phyloP scores from a whole-genome alignment of 2,329 filamentous ascomycete genomes.

The Alternaria arborescens region DNA sequence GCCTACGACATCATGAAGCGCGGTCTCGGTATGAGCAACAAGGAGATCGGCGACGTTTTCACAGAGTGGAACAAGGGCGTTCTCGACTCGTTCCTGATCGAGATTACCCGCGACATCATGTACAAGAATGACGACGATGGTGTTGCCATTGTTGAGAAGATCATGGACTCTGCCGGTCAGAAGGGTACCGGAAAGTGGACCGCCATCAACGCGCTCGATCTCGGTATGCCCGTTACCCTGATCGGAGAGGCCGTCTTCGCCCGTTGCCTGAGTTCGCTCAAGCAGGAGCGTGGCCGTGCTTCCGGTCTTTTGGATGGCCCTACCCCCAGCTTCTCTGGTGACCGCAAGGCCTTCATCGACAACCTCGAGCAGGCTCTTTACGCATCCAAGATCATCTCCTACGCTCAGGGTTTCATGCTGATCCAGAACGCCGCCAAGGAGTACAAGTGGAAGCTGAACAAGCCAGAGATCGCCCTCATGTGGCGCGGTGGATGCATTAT shows the following conservation, averaged over 20 bases:
- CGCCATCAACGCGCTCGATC: slow-evolving; percentile 97
- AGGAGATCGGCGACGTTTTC: slow-evolving; percentile 96
- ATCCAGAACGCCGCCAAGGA: slow-evolving; percentile 98
- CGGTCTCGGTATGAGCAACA: slow-evolving; percentile 84
- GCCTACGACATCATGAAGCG: slow-evolving; percentile 99
- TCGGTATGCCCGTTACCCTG: slow-evolving; percentile 97
- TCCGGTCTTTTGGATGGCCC: slow-evolving; percentile 81
- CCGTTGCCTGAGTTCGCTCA: slow-evolving; percentile 92
- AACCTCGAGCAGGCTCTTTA: slow-evolving; percentile 99
- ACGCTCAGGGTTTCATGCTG: slow-evolving; percentile 99
- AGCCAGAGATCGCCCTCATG: slow-evolving; percentile 99
- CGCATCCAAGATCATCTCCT: slow-evolving; percentile 99
- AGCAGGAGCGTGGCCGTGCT: slow-evolving; percentile 88
- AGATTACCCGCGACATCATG: slow-evolving; percentile 98
- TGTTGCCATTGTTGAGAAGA: slow-evolving; percentile 94
- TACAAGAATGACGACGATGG: slow-evolving; percentile 98
- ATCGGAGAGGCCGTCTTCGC: slow-evolving; percentile 97
- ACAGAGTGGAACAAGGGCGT: slow-evolving; percentile 98
- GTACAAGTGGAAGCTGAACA: slow-evolving; percentile 99
- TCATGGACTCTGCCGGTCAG: slow-evolving; percentile 96
- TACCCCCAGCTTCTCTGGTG: slow-evolving; percentile 80
- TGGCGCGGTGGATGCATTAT: slow-evolving; percentile 99
- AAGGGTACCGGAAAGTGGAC: slow-evolving; percentile 99
- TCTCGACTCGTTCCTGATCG: slow-evolving; percentile 95
- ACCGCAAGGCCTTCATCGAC: slow-evolving; percentile 92